Evolutionary conservation across 2,329 filamentous ascomycete species (phyloP).

Genomic region (Curvularia sp.): DNA sequence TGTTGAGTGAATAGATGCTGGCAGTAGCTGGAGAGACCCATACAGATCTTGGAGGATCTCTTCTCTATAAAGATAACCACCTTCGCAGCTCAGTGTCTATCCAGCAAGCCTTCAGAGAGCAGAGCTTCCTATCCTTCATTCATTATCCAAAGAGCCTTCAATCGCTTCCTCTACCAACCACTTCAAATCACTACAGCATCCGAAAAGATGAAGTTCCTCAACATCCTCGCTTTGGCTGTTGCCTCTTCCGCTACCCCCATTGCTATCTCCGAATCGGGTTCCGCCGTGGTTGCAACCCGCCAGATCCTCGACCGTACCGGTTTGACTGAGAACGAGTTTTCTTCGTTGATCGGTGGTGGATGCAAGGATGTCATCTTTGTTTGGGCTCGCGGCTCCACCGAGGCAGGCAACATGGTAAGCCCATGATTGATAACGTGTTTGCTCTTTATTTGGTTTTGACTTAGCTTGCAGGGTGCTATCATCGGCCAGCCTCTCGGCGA

Average conservation of each 20-base stretch:
- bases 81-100: not conserved
- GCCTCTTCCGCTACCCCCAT: slow-evolving; percentile 7
- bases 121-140: slow-evolving; percentile 1
- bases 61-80: not conserved
- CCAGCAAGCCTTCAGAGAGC: slow-evolving; percentile 6
- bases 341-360: not conserved
- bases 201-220: slow-evolving; percentile 3
- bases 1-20: not conserved
- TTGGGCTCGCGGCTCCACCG: slow-evolving; percentile 9
- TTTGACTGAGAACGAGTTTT: slow-evolving; percentile 9
- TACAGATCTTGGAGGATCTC: not conserved
- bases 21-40: not conserved
- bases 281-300: slow-evolving; percentile 3
- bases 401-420: slow-evolving; percentile 11
- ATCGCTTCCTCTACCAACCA: not conserved
- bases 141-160: not conserved
- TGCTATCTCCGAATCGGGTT: not conserved
- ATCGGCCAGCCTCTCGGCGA: slow-evolving; percentile 10
- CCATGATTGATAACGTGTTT: not conserved
- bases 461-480: not conserved
- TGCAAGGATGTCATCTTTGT: slow-evolving; percentile 10
- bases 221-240: slow-evolving; percentile 6
- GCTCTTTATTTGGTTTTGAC: not conserved
- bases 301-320: slow-evolving; percentile 6
- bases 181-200: not conserved